phyloP scores from a whole-genome alignment of 108 stramenopile species.

The Nitzschia inconspicua region DNA sequence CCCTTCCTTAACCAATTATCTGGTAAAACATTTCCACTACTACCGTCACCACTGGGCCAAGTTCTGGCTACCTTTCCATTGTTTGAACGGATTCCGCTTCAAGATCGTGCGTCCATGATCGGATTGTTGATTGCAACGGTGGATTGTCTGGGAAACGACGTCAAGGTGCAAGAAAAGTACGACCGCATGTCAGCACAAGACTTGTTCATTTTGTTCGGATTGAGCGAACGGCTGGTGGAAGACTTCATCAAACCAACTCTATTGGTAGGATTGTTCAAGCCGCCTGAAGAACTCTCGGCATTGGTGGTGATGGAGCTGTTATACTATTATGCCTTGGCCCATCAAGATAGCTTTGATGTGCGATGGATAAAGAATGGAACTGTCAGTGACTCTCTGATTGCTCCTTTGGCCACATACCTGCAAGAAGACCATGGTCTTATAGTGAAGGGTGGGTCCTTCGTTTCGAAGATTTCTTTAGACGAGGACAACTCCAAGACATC shows the following conservation, averaged over 20 bases:
- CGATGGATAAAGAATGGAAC: slow-evolving; percentile 91
- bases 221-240: slow-evolving; percentile 73
- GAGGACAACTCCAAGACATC: slow-evolving; percentile 14
- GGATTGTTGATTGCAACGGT: slow-evolving; percentile 85
- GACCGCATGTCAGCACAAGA: slow-evolving; percentile 95
- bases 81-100: slow-evolving; percentile 86
- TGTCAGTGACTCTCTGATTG: slow-evolving; percentile 75
- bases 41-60: slow-evolving; percentile 90
- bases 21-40: slow-evolving; percentile 47
- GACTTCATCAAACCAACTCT: slow-evolving; percentile 87
- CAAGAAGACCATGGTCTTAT: slow-evolving; percentile 48
- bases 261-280: slow-evolving; percentile 76
- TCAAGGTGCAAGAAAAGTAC: slow-evolving; percentile 54
- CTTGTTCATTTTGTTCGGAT: slow-evolving; percentile 65
- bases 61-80: slow-evolving; percentile 85
- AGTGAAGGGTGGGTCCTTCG: slow-evolving; percentile 76
- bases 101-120: slow-evolving; percentile 85
- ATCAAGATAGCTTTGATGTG: slow-evolving; percentile 92
- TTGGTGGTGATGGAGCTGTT: slow-evolving; percentile 91
- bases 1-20: slow-evolving; percentile 28
- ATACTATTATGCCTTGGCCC: slow-evolving; percentile 95
- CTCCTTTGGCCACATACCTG: slow-evolving; percentile 70
- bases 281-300: slow-evolving; percentile 90
- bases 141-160: slow-evolving; percentile 79
- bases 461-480: slow-evolving; percentile 52